Evolutionary conservation across 2,329 filamentous ascomycete genomes (phyloP).

Genomic region (Colletotrichum cordylinicola): DNA sequence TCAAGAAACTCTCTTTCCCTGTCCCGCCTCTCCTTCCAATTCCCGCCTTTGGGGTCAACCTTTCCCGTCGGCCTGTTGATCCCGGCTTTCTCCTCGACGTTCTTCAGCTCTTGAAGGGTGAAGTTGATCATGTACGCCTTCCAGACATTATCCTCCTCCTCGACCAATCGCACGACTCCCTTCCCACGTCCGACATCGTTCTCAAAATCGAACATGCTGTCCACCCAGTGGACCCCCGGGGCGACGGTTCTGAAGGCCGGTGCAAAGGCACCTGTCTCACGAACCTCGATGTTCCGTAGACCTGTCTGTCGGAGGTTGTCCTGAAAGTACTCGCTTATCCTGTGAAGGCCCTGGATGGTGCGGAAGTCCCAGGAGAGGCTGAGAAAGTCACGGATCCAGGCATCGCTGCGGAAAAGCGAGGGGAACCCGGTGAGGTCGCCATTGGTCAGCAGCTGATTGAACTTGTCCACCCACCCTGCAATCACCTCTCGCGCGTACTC

Average conservation of each 20-base stretch:
- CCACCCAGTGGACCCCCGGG: constrained; percentile 18
- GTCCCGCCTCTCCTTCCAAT: constrained; percentile 63
- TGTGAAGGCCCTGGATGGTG: constrained; percentile 5
- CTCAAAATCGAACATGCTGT: constrained; percentile 24
- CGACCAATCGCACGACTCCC: constrained; percentile 20
- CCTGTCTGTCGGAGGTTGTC: neutral
- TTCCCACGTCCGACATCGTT: constrained; percentile 18
- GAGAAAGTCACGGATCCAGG: constrained; percentile 65
- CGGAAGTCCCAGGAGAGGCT: constrained; percentile 61
- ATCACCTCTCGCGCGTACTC: neutral
- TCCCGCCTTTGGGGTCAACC: constrained; percentile 58
- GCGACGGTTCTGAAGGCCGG: constrained; percentile 5
- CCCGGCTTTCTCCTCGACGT: constrained; percentile 55
- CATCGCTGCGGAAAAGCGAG: constrained; percentile 44
- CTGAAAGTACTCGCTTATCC: neutral
- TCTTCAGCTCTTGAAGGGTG: constrained; percentile 57
- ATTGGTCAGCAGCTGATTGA: neutral
- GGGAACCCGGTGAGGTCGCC: neutral
- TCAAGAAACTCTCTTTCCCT: constrained; percentile 53
- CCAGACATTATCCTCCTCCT: constrained; percentile 44
- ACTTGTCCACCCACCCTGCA: neutral
- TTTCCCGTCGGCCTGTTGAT: constrained; percentile 59
- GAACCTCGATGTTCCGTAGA: neutral
- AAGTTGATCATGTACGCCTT: constrained; percentile 71
- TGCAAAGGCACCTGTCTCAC: neutral